Base-by-base conservation (phyloP, 73 alveolate genomes). In the Stentor roeselii region DNA sequence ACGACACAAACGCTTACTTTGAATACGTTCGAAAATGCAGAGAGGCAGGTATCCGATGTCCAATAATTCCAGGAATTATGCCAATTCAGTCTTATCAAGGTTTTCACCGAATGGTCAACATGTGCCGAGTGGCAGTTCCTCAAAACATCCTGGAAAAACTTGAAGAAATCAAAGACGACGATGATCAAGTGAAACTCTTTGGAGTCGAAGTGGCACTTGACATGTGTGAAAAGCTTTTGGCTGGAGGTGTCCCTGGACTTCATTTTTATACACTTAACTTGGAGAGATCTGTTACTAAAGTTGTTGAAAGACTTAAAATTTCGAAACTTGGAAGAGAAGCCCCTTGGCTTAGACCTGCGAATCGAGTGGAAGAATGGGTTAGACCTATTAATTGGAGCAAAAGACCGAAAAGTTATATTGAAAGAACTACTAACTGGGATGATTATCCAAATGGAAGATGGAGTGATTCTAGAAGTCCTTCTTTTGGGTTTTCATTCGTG, bases 31-130 rank as follows among this genome's bases (percentile, higher is more conserved):
- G 87, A 41, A 91, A 88, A 59, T 89, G 94, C 86, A 86, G 92
- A 40, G 80, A 84, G 60, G 78, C 75, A 21, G 98, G 94, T 67
- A 92, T 94, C 78, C 76, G 36, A 41, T 87, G 89, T 60, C 93
- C 94, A 31, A 90, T 94, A 41, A 90, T 94, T 32, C 98, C 98
- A 2, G 98, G 98, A 34, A 89, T 94, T 78, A 86, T 94, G 93
- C 96, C 97, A 59, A 84, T 87, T 41, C 89, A 82, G 41, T 76
- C 82, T 39, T 85, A 91, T 75, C 89, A 60, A n/a, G 90, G 92
- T 40, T 88, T 78, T 78, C 3, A 11, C 3, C 41, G 88, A 82
- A 87, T 86, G 87, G 76, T 90, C 11, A 3, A 35, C 0, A 83
- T 89, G 75, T 92, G 96, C 92, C 90, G 92, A 90, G 90, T 97